A percentile compares a stretch with the other conserved stretches of the same genome.
Evolutionary conservation across 1,284 basidiomycete species (phyloP).

Genomic region (Cryptococcus hybrid): DNA sequence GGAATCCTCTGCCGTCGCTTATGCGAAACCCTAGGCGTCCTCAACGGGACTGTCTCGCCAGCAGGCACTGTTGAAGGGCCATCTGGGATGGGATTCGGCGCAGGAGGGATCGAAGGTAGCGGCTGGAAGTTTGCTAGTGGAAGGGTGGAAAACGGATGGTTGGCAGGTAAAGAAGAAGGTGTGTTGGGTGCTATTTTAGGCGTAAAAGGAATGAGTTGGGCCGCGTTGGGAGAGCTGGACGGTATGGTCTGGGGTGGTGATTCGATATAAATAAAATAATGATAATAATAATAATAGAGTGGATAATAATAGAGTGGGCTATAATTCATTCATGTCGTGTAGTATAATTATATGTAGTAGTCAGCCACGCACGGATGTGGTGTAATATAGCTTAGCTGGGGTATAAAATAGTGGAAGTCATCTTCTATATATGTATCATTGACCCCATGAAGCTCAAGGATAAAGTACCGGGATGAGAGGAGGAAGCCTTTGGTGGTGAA

Average conservation of each 20-base stretch:
- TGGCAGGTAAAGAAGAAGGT: slow-evolving; percentile 67
- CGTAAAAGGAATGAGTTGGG: slow-evolving; percentile 27
- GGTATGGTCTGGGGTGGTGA: slow-evolving; percentile 30
- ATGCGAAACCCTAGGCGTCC: slow-evolving; percentile 76
- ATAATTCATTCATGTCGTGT: too few relatives aligned
- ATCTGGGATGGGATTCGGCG: slow-evolving; percentile 57
- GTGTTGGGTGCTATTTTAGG: slow-evolving; percentile 50
- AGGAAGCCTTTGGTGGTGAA: too few relatives aligned
- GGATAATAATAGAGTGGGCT: too few relatives aligned
- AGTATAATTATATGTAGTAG: too few relatives aligned
- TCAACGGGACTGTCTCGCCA: slow-evolving; percentile 61
- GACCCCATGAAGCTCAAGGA: too few relatives aligned
- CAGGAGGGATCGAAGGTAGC: slow-evolving; percentile 63
- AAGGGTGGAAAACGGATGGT: slow-evolving; percentile 68
- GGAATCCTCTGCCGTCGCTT: slow-evolving; percentile 68
- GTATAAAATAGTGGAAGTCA: too few relatives aligned
- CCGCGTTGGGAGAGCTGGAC: slow-evolving; percentile 41
- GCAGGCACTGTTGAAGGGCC: slow-evolving; percentile 42
- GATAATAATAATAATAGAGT: too few relatives aligned
- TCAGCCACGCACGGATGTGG: too few relatives aligned
- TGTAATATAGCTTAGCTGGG: too few relatives aligned
- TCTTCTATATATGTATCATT: too few relatives aligned
- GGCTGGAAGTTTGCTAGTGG: slow-evolving; percentile 69
- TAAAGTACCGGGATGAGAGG: too few relatives aligned
- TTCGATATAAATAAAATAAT: neutral